Base-by-base conservation (phyloP, 2,329 filamentous ascomycete genomes). In the Diaporthe australafricana region DNA sequence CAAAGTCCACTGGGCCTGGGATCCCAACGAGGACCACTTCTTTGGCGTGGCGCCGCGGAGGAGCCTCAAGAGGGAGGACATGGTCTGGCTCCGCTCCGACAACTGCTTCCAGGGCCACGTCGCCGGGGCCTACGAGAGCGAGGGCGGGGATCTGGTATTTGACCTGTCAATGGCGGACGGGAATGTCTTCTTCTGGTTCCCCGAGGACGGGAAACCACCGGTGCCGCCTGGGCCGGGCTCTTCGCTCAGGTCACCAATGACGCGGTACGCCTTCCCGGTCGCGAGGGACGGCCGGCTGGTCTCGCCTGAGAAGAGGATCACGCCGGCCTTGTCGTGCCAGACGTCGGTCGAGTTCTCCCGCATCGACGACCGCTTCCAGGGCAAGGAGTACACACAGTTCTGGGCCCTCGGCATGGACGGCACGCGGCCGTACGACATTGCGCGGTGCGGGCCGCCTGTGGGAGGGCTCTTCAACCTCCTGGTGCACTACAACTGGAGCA, bases 101-200 rank as follows among this genome's bases (percentile, higher is more conserved):
- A 78, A 80, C 72, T 75, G 74, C 2, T 84, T 84, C 72, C 80
- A 80, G 0, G 80, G 81, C 1, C 83, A 84, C 71, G 79, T 76
- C 0, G 77, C 77, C 57, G 84, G 83, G 70, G 81, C 83, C 11
- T 83, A 79, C 73, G 81, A 84, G 62, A 75, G 78, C 40, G 71
- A 76, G 1, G 77, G 80, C 2, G 57, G 40, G 20, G 75, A 82
- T 2, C 70, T 79, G 53, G 70, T 80, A 1, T 74, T 84, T 38
- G 81, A 84, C 65, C 72, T 84, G 1, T 76, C 79, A 5, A 70
- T 83, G 1, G 78, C 76, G 25, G 75, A 83, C 40, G 76, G 79
- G 35, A 85, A 85, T 66, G 80, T 82, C 1, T 85, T 85, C 75
- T 84, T 81, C 75, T 84, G 81, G 80, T 84, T 70, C 60, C 81